Conservation (phyloP, 192 early-diverging fungal genomes). For the Allomyces macrogynus region DNA sequence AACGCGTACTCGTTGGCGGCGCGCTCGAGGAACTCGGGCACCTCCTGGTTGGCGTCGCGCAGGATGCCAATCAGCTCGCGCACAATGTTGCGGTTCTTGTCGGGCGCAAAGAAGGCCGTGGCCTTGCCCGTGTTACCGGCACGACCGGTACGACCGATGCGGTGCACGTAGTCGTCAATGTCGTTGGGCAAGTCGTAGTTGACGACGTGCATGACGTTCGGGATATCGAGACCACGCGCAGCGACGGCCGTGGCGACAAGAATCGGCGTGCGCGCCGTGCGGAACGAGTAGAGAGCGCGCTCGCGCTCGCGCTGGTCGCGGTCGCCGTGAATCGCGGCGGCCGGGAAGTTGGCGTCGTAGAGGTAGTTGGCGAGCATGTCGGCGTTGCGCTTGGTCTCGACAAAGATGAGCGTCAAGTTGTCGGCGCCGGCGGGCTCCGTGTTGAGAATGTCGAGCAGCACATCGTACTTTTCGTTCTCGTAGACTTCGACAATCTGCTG, state of each 20-base stretch:
- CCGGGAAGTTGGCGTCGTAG: constrained; percentile 53
- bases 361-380: constrained; percentile 75
- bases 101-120: constrained; percentile 86
- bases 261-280: constrained; percentile 45
- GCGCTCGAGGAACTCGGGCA: constrained; percentile 60
- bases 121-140: constrained; percentile 83
- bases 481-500: constrained; percentile 85
- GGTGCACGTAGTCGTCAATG: constrained; percentile 96
- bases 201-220: constrained; percentile 69
- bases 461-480: constrained; percentile 78
- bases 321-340: constrained; percentile 92
- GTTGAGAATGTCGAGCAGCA: constrained; percentile 62
- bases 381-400: constrained; percentile 88
- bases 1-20: constrained; percentile 37
- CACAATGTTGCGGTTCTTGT: constrained; percentile 58
- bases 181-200: constrained; percentile 92
- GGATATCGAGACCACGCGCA: constrained; percentile 80
- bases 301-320: constrained; percentile 89
- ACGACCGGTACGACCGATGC: constrained; percentile 94
- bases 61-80: constrained; percentile 71
- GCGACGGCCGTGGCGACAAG: constrained; percentile 97
- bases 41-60: constrained; percentile 82
- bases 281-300: constrained; percentile 69
- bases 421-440: constrained; percentile 21
- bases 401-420: constrained; percentile 77